Evolutionary conservation across 352 stramenopile species (phyloP), one percentile per base, ranked within the genome.

Genomic region (Peronospora belbahrii): DNA sequence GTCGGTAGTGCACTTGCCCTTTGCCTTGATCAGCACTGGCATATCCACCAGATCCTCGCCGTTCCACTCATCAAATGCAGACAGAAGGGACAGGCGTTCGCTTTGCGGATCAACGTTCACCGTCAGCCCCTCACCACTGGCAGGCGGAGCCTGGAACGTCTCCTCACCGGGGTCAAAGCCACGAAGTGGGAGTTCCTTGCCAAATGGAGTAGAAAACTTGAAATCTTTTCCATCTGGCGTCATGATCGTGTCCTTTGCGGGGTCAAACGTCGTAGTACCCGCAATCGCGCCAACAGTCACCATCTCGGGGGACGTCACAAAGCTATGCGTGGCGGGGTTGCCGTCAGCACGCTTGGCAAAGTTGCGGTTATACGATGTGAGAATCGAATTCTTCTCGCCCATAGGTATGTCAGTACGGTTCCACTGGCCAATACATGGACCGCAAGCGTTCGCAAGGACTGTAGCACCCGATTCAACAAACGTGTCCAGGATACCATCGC

Each of bases 321-420:
- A 97, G 19, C 84, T 86, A 67, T 96, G 87, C 22, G 88, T 97
- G 59, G 79, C 75, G 33, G 86, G 86, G 79, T 97, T 97, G 33
- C 87, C 88, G 53, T 97, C 88, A 72, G 94, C 93, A 70, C 88
- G 84, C 83, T 96, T 96, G 50, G 85, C 85, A 37, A 97, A 97
- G 79, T 97, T 97, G 63, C 88, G 73, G 84, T 97, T 97, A 74
- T 96, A 97, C 44, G 88, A 97, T 40, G 86, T 96, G 58, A 97
- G 85, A 63, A 97, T 97, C 44, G 85, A 95, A 79, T 97, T 97
- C 65, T 91, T 92, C 59, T 78, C 69, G 57, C 85, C 86, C 70
- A 78, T 74, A 30, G 84, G 64, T 55, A 93, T 70, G 54, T 96
- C 85, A 4, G 62, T 79, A 57, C 88, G 84, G 72, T 97, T 96